These are phyloP conservation scores for Leavenworthia alabamica DNA, from an alignment of 345 rosid genomes.

Conservation along the genomic window DNA sequence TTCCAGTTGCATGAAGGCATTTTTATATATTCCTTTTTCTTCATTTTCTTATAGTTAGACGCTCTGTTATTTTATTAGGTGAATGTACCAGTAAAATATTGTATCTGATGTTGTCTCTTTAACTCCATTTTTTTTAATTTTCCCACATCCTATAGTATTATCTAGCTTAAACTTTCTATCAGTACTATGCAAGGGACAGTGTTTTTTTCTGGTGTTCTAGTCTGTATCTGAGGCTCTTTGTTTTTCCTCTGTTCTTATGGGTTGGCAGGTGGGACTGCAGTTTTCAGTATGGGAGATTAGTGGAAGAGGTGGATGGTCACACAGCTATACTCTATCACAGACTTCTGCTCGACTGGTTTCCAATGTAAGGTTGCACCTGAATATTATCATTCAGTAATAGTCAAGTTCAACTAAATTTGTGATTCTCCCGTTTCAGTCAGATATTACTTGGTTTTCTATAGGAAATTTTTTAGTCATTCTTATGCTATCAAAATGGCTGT, in stretches of 20 bases:
- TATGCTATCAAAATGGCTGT: constrained; percentile 25
- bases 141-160: background rate
- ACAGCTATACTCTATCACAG: constrained; percentile 93
- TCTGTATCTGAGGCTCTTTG: constrained; percentile 17
- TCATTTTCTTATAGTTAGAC: background rate
- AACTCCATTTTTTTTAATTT: background rate
- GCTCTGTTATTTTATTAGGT: background rate
- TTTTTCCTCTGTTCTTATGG: constrained; percentile 7
- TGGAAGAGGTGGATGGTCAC: constrained; percentile 99
- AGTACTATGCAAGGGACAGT: background rate
- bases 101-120: background rate
- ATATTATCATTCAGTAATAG: background rate
- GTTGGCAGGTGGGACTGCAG: constrained; percentile 96
- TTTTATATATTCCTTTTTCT: background rate
- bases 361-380: constrained; percentile 44
- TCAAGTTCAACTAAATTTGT: background rate
- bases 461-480: background rate
- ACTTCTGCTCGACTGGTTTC: constrained; percentile 96
- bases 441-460: background rate
- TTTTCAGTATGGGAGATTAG: constrained; percentile 86
- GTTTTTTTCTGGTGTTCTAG: background rate
- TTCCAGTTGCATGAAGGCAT: background rate
- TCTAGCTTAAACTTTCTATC: background rate
- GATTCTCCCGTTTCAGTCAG: background rate
- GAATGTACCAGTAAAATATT: background rate